A percentile compares a stretch with the other conserved stretches of the same genome.
These are phyloP conservation scores for Dimargaris cristalligena DNA, from an alignment of 192 early-diverging fungal species.

Conservation along the genomic window DNA sequence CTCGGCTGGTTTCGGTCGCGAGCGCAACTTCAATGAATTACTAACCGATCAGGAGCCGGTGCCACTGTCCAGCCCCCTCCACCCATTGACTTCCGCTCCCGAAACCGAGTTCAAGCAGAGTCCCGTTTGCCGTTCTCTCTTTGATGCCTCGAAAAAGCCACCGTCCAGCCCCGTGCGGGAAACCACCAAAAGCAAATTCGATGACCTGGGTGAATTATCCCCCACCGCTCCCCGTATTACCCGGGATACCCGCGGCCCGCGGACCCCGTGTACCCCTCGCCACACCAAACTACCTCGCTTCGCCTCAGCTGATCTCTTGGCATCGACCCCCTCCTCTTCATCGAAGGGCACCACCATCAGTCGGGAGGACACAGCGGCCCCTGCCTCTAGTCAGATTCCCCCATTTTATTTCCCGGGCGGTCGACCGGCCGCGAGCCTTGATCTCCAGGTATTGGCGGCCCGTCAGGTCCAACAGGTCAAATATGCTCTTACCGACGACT, in stretches of 20 bases:
- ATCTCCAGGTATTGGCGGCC: constrained; percentile 13
- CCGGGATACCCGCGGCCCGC: neutral
- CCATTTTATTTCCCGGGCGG: constrained; percentile 21
- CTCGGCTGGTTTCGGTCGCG: neutral
- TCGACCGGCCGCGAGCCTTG: constrained; percentile 16
- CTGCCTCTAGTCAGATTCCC: constrained; percentile 12
- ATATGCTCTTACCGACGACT: constrained; percentile 24
- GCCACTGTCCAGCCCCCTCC: neutral
- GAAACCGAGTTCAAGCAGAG: neutral
- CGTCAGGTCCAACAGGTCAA: constrained; percentile 20
- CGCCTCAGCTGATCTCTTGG: constrained; percentile 1
- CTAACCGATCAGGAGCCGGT: neutral
- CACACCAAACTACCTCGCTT: neutral
- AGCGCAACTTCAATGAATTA: neutral
- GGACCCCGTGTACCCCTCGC: constrained; percentile 2
- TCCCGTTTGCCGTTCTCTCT: constrained; percentile 6
- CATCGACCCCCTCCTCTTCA: constrained; percentile 3
- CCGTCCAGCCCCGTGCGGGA: neutral
- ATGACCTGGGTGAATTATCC: neutral
- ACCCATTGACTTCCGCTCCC: neutral
- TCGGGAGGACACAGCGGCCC: neutral
- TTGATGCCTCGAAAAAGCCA: neutral
- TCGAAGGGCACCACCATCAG: too few relatives aligned
- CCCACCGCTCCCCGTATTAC: neutral
- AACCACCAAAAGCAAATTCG: neutral